Conservation (phyloP, 2,329 filamentous ascomycete genomes). For the Arachnopeziza araneosa region DNA sequence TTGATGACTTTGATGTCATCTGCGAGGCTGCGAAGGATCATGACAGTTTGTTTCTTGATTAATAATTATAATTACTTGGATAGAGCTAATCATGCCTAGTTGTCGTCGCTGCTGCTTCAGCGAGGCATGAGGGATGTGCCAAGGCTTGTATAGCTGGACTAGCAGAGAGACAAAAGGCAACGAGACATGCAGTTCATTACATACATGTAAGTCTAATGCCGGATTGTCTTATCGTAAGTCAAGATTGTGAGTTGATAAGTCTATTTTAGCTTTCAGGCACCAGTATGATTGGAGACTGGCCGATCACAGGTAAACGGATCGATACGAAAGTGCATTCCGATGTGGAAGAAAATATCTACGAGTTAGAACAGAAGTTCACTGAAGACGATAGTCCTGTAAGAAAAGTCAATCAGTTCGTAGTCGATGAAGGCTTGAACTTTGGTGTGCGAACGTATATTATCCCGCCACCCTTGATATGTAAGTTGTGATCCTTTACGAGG, state of each 20-base stretch:
- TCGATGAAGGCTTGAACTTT: slow-evolving; percentile 34
- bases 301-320: slow-evolving; percentile 30
- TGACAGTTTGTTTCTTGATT: slow-evolving; percentile 13
- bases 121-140: slow-evolving; percentile 34
- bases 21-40: slow-evolving; percentile 16
- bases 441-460: slow-evolving; percentile 42
- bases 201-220: too few relatives aligned
- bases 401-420: slow-evolving; percentile 38
- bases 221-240: too few relatives aligned
- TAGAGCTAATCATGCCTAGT: slow-evolving; percentile 20
- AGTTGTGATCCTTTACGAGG: not conserved
- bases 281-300: slow-evolving; percentile 39
- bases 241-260: too few relatives aligned
- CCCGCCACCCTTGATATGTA: slow-evolving; percentile 41
- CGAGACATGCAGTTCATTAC: slow-evolving; percentile 33
- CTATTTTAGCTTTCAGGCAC: slow-evolving; percentile 35
- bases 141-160: slow-evolving; percentile 40
- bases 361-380: slow-evolving; percentile 32
- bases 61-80: not conserved
- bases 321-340: slow-evolving; percentile 37
- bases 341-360: slow-evolving; percentile 38
- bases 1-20: slow-evolving; percentile 20
- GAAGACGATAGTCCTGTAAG: slow-evolving; percentile 38
- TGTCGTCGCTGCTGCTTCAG: slow-evolving; percentile 39
- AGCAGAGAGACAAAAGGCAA: slow-evolving; percentile 32